Percentiles rank a stretch among this genome's conserved stretches.
Conservation (phyloP, 1,284 basidiomycete species). For the Ceratobasidium sp. region DNA sequence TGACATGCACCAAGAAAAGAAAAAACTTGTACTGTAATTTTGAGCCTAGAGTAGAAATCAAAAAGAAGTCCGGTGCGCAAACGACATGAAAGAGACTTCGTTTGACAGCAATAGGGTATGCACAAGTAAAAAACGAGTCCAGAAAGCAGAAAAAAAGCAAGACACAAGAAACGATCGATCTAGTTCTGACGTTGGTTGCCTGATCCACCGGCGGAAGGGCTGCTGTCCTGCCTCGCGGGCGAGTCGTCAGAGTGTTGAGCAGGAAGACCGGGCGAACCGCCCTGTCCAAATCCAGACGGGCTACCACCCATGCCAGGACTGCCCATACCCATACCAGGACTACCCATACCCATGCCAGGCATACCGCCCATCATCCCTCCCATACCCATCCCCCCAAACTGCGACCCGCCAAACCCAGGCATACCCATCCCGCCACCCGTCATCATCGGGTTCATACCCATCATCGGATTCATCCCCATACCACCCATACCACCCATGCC, state of each 20-base stretch:
- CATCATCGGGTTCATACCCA: conserved; percentile 49
- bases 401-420: conserved; percentile 39
- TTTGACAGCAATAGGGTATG: conserved; percentile 25
- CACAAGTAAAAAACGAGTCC: conserved; percentile 8
- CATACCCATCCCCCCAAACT: conserved; percentile 35
- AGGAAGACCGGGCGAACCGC: conserved; percentile 18
- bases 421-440: conserved; percentile 21
- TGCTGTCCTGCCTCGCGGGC: conserved; percentile 14
- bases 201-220: conserved; percentile 33
- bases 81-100: neutral
- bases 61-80: neutral
- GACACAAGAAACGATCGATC: neutral
- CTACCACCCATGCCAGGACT: conserved; percentile 22
- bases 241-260: conserved; percentile 10
- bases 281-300: conserved; percentile 32
- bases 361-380: conserved; percentile 41
- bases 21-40: conserved; percentile 30
- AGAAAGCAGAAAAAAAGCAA: neutral
- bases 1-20: conserved; percentile 19
- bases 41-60: neutral
- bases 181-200: conserved; percentile 11
- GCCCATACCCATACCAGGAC: conserved; percentile 46
- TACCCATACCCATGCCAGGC: conserved; percentile 40
- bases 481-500: conserved; percentile 42
- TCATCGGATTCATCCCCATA: conserved; percentile 48